Evolutionary conservation across 805 yeast species (phyloP).

Genomic region (Candida sakaeoensis): DNA sequence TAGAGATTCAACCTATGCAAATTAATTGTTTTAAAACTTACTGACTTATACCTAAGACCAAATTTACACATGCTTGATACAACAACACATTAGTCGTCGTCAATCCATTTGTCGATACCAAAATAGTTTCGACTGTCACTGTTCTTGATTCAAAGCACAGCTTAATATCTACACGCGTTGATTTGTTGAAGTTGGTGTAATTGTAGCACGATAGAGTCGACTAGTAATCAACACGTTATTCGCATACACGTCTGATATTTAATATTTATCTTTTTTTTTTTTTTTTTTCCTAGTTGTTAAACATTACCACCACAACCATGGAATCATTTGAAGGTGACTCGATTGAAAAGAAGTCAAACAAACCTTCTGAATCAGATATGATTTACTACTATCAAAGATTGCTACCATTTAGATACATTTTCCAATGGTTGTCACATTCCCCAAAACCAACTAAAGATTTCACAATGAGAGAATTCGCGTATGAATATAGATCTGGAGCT

Average conservation of each 20-base stretch:
- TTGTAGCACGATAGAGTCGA: too few relatives aligned
- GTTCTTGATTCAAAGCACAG: too few relatives aligned
- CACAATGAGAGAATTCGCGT: constrained; percentile 89
- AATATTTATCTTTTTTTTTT: constrained; percentile 1
- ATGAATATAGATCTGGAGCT: constrained; percentile 81
- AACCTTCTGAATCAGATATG: constrained; percentile 61
- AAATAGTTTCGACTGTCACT: too few relatives aligned
- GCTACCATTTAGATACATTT: constrained; percentile 75
- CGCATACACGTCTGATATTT: constrained; percentile 4
- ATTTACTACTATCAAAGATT: constrained; percentile 62
- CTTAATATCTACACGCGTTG: too few relatives aligned
- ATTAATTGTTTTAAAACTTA: too few relatives aligned
- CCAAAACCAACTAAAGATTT: constrained; percentile 72
- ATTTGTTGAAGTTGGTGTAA: too few relatives aligned
- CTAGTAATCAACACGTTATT: too few relatives aligned
- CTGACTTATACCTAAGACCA: too few relatives aligned
- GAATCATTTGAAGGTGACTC: constrained; percentile 7
- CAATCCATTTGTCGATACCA: too few relatives aligned
- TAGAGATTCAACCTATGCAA: too few relatives aligned
- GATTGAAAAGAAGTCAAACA: constrained; percentile 9
- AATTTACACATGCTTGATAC: too few relatives aligned
- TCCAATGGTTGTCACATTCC: constrained; percentile 87
- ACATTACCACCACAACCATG: neutral
- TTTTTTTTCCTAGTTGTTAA: neutral
- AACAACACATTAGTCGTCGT: too few relatives aligned